These are phyloP conservation scores for Aspergillus ruber DNA, from an alignment of 2,329 filamentous ascomycete species.

Conservation along the genomic window DNA sequence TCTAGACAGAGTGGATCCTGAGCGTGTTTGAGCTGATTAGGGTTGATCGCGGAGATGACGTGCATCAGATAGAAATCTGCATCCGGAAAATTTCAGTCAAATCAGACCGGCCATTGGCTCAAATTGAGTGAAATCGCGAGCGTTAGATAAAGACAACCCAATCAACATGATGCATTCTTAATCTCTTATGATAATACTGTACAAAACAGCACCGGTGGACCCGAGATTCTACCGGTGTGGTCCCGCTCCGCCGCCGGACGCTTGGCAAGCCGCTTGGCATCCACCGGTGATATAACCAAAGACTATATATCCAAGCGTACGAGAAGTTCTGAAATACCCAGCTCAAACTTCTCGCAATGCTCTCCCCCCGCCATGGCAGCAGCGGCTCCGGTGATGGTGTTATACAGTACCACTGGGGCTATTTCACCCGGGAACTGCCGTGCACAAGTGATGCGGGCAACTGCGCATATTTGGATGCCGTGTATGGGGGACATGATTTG, in stretches of 20 bases:
- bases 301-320: neutral
- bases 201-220: neutral
- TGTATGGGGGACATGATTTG: constrained; percentile 49
- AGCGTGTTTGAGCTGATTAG: neutral
- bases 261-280: neutral
- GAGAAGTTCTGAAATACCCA: neutral
- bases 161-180: neutral
- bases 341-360: neutral
- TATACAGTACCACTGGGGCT: constrained; percentile 51
- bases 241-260: neutral
- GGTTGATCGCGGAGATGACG: neutral
- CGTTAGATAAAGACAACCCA: neutral
- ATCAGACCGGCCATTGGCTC: neutral
- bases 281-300: neutral
- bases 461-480: constrained; percentile 52
- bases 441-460: constrained; percentile 54
- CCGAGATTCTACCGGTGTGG: neutral
- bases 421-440: constrained; percentile 47
- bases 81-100: neutral
- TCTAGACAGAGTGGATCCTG: neutral
- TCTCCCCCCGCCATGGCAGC: constrained; percentile 5
- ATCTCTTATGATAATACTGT: neutral
- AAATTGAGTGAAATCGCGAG: neutral
- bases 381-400: neutral
- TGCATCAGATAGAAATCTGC: neutral